Evolutionary conservation across 768 basidiomycete genomes (phyloP).

Genomic region (Gloeophyllum trabeum): DNA sequence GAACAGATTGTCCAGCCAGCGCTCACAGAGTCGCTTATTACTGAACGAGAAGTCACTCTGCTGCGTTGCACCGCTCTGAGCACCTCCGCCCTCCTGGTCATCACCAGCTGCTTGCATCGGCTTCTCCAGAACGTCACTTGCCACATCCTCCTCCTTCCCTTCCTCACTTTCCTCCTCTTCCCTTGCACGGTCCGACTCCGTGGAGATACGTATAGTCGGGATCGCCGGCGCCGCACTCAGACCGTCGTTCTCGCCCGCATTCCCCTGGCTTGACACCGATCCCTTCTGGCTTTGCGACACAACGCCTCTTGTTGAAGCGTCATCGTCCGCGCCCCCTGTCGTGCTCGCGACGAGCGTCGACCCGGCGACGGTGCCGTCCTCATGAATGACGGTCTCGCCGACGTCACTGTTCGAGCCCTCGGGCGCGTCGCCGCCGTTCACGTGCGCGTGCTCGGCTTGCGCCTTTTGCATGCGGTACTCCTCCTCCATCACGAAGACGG

Average conservation of each 20-base stretch:
- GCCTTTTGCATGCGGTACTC: slow-evolving; percentile 97
- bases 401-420: slow-evolving; percentile 9
- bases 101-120: slow-evolving; percentile 30
- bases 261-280: slow-evolving; percentile 5
- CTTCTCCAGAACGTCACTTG: slow-evolving; percentile 23
- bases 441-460: slow-evolving; percentile 41
- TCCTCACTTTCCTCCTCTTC: slow-evolving; percentile 42
- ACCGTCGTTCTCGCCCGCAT: slow-evolving; percentile 15
- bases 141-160: slow-evolving; percentile 17
- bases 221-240: slow-evolving; percentile 22
- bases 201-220: slow-evolving; percentile 48
- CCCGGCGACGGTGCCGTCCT: slow-evolving; percentile 41
- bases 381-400: slow-evolving; percentile 36
- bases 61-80: slow-evolving; percentile 5
- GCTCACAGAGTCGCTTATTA: slow-evolving; percentile 92
- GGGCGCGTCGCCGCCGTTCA: slow-evolving; percentile 6
- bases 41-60: slow-evolving; percentile 81
- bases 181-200: slow-evolving; percentile 35
- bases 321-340: slow-evolving; percentile 39
- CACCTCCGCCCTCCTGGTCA: slow-evolving; percentile 12
- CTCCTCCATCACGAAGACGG: slow-evolving; percentile 99
- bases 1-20: slow-evolving; percentile 97
- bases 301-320: slow-evolving; percentile 61
- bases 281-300: slow-evolving; percentile 16
- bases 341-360: slow-evolving; percentile 13